Evolutionary conservation across 768 basidiomycete genomes (phyloP).

Genomic region (Pisolithus tinctorius): DNA sequence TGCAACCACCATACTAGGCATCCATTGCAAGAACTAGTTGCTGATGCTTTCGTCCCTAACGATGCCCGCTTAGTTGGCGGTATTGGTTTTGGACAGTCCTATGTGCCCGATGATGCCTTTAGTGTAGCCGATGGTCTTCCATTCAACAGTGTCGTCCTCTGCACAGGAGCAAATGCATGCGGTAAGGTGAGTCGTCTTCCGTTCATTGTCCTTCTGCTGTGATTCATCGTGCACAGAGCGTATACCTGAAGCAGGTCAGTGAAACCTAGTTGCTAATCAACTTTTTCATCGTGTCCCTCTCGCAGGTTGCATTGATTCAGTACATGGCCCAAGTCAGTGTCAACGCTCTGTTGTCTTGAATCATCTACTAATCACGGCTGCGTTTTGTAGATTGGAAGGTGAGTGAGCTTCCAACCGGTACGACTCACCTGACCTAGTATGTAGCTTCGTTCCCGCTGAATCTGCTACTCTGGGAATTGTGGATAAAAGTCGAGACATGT

Average conservation of each 20-base stretch:
- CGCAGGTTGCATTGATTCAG: slow-evolving; percentile 78
- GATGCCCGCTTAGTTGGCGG: slow-evolving; percentile 66
- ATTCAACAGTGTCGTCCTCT: slow-evolving; percentile 60
- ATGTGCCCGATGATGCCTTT: slow-evolving; percentile 25
- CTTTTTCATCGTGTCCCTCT: slow-evolving; percentile 1
- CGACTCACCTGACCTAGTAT: slow-evolving; percentile 4
- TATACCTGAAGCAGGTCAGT: slow-evolving; percentile 81
- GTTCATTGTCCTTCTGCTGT: neutral
- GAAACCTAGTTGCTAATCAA: neutral
- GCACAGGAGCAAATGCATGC: slow-evolving; percentile 93
- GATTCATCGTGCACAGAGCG: slow-evolving; percentile 51
- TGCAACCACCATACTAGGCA: slow-evolving; percentile 44
- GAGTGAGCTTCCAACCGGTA: slow-evolving; percentile 8
- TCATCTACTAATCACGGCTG: neutral
- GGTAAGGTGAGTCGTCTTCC: slow-evolving; percentile 61
- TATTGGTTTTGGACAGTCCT: slow-evolving; percentile 33
- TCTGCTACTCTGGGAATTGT: slow-evolving; percentile 77
- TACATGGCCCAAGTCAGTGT: slow-evolving; percentile 84
- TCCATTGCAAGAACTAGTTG: slow-evolving; percentile 82
- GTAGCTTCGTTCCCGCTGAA: slow-evolving; percentile 85
- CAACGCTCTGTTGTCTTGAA: neutral
- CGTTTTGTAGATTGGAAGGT: slow-evolving; percentile 60
- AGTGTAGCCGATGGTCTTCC: slow-evolving; percentile 6
- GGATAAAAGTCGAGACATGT: slow-evolving; percentile 62
- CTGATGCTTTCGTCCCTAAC: slow-evolving; percentile 84